Evolutionary conservation across 805 yeast genomes (phyloP), one percentile per base, ranked within the genome.

Genomic region (Lachancea mirantina): DNA sequence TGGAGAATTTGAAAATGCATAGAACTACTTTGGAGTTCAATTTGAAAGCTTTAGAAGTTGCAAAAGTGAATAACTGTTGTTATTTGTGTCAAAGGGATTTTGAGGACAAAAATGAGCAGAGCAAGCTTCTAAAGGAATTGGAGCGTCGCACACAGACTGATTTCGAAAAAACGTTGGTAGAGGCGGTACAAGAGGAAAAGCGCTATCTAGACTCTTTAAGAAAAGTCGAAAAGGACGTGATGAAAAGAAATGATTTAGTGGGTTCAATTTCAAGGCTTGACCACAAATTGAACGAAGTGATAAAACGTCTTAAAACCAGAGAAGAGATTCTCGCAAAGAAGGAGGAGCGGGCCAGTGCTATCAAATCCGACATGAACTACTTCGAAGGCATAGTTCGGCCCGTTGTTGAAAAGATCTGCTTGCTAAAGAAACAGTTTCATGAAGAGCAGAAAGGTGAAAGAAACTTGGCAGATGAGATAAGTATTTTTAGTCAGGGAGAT

Each of bases 21-120:
- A 76, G 74, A 26, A 82, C 85, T 2, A 78, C 88, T 1, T 62
- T 74, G 16, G 73, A 73, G 25, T 87, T 79, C 57, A 85, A 83
- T 47, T 57, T 66, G 14, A 73, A 72, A 26, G 96, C 96, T 0
- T 57, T 82, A 8, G 70, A 73, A 19, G 55, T 70, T 24, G 92
- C 94, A 0, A 59, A 72, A 17, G 47, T 52, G 4, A 66, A 70
- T 6, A 67, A 76, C 8, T 64, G 72, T 29, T 89, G 96, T 55
- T 60, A 78, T 26, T 60, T 88, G 26, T 89, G 97, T 55, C 71
- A 72, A 13, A 65, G 94, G 31, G 64, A 68, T 8, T 82, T 87
- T 56, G 70, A 70, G 10, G 62, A 61, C 7, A 47, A 49, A 1
- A 55, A 49, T 2, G 38, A 45, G 2, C 49, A 49, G 5, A 38